phyloP scores from a whole-genome alignment of 2,329 filamentous ascomycete genomes.

The Septoria linicola region DNA sequence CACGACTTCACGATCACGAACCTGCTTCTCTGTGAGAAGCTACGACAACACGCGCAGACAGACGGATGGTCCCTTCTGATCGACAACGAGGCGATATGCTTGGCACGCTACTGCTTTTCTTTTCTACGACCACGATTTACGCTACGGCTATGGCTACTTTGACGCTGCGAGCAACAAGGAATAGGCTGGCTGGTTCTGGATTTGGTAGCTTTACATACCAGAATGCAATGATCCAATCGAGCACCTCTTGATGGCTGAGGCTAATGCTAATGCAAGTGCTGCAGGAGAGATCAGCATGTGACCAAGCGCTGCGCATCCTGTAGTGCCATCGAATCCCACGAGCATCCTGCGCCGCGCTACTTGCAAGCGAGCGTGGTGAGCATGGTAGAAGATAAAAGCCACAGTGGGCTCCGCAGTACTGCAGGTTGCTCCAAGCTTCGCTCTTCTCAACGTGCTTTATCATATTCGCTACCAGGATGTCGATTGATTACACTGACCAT shows the following conservation, averaged over 20 bases:
- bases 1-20: constrained; percentile 23
- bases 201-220: constrained; percentile 12
- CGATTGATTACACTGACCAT: too few species aligned
- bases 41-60: constrained; percentile 19
- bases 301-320: background rate
- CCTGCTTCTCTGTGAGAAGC: constrained; percentile 12
- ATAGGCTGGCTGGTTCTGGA: constrained; percentile 9
- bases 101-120: constrained; percentile 1
- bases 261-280: background rate
- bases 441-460: too few species aligned
- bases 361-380: too few species aligned
- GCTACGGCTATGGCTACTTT: constrained; percentile 13
- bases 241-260: background rate
- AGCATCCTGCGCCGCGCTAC: too few species aligned
- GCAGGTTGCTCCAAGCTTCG: too few species aligned
- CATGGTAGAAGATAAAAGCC: too few species aligned
- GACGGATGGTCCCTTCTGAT: constrained; percentile 19
- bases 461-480: too few species aligned
- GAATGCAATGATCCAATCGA: constrained; percentile 10
- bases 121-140: constrained; percentile 5
- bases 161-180: constrained; percentile 10
- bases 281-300: background rate
- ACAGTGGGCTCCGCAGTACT: too few species aligned
- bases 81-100: constrained; percentile 14
- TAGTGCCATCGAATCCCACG: too few species aligned